Percentiles rank a stretch among this genome's conserved stretches.
Conservation (phyloP, 257 asterid genomes). For the Coffea eugenioides region DNA sequence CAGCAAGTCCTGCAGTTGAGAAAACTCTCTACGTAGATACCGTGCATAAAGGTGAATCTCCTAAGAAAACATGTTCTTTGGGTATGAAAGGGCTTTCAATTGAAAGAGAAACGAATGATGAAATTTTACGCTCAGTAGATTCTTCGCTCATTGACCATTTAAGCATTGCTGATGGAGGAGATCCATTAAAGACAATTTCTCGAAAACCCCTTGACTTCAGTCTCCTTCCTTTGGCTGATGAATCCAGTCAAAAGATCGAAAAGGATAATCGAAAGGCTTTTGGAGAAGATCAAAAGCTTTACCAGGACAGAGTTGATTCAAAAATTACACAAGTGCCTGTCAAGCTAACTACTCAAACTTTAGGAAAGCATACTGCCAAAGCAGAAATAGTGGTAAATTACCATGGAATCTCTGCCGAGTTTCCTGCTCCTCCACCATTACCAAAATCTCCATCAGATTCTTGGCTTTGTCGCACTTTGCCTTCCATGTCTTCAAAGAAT, state of each 20-base stretch:
- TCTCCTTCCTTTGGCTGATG: conserved; percentile 22
- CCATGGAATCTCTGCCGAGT: conserved; percentile 23
- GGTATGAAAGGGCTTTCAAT: conserved; percentile 17
- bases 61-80: conserved; percentile 30
- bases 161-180: conserved; percentile 21
- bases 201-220: conserved; percentile 24
- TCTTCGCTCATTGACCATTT: conserved; percentile 28
- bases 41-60: conserved; percentile 37
- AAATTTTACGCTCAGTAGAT: conserved; percentile 21
- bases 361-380: conserved; percentile 22
- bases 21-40: conserved; percentile 69
- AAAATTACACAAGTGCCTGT: conserved; percentile 17
- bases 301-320: conserved; percentile 10
- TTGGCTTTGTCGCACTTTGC: conserved; percentile 86
- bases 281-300: conserved; percentile 27
- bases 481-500: conserved; percentile 50
- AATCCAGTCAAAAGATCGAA: conserved; percentile 12
- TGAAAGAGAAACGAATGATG: conserved; percentile 21
- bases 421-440: conserved; percentile 66
- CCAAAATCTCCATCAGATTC: conserved; percentile 86
- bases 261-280: conserved; percentile 16
- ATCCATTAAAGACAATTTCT: conserved; percentile 16
- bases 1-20: conserved; percentile 40
- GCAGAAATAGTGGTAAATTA: conserved; percentile 12
- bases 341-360: conserved; percentile 21